Evolutionary conservation across 2,329 filamentous ascomycete species (phyloP).

Genomic region (Albifimbria verrucaria): DNA sequence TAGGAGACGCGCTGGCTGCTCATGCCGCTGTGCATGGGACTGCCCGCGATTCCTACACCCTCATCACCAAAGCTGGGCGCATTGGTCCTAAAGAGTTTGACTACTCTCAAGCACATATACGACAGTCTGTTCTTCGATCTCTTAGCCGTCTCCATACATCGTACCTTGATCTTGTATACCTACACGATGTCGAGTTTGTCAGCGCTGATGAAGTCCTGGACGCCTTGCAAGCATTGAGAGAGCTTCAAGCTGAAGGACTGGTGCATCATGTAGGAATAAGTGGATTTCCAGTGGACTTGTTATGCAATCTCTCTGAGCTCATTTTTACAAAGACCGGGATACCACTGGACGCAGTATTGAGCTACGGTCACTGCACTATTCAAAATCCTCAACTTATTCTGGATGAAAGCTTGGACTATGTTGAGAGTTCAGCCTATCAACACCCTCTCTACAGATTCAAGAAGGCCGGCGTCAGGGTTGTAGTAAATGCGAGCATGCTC

Average conservation of each 20-base stretch:
- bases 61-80: constrained; percentile 6
- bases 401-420: neutral
- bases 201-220: neutral
- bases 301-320: constrained; percentile 1
- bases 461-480: neutral
- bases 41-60: constrained; percentile 1
- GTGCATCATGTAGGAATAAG: constrained; percentile 1
- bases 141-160: constrained; percentile 2
- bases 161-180: constrained; percentile 5
- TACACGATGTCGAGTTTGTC: constrained; percentile 6
- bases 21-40: neutral
- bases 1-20: constrained; percentile 2
- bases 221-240: neutral
- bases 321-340: neutral
- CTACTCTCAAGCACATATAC: constrained; percentile 3
- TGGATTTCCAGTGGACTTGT: neutral
- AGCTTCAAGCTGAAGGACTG: neutral
- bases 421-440: neutral
- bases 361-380: constrained; percentile 1
- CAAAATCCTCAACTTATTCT: neutral
- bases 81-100: constrained; percentile 3
- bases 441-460: neutral
- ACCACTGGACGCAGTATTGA: neutral
- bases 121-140: constrained; percentile 1
- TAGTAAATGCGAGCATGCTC: constrained; percentile 2